Base-by-base conservation (phyloP, 2,329 filamentous ascomycete genomes). In the Aureobasidium namibiae region DNA sequence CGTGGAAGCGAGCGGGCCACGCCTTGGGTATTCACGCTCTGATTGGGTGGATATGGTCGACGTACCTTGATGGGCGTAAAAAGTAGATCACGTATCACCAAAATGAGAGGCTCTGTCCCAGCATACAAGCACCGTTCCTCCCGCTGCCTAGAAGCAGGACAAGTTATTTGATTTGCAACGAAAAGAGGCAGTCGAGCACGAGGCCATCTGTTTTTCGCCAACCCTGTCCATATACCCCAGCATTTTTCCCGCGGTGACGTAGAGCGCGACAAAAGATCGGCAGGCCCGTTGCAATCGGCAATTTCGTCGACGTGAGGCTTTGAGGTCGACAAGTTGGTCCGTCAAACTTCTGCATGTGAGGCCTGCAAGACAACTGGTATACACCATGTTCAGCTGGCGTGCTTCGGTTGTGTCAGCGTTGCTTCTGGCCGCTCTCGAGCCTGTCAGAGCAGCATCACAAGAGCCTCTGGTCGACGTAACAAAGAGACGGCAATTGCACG, bases 401-500 rank as follows among this genome's bases (percentile, higher is more conserved):
- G 36, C 21, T 18, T 42, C 38, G 7, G 8, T 36, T n/a, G 23
- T 53, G 46, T 59, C 57, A 10, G 36, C 39, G 16, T 7, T 59
- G 46, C 1, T 29, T 26, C 18, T 50, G 10, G 31, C 45, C 7
- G 29, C 23, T 21, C 29, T 50, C 39, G 39, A 38, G 36, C 39
- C 45, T n/a, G 48, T 46, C 3, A 9, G 13, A n/a, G n/a, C n/a
- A 5, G 26, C 50, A 34, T 24, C 29, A 24, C 61, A 62, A 31
- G 39, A 59, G 45, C 61, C 58, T 21, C 44, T 63, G 6, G 34
- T 39, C n/a, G 45, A 56, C 44, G 21, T 44, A 8, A n/a, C 39
- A 13, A 53, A 38, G 3, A 50, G 56, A 18, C 60, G 60, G n/a
- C 44, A 63, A 33, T 67, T 77, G 56, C 73, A 73, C 50, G 90